Percentiles rank a stretch among this genome's conserved stretches.
phyloP scores from a whole-genome alignment of 2,329 filamentous ascomycete species.

The Fusarium sp. region DNA sequence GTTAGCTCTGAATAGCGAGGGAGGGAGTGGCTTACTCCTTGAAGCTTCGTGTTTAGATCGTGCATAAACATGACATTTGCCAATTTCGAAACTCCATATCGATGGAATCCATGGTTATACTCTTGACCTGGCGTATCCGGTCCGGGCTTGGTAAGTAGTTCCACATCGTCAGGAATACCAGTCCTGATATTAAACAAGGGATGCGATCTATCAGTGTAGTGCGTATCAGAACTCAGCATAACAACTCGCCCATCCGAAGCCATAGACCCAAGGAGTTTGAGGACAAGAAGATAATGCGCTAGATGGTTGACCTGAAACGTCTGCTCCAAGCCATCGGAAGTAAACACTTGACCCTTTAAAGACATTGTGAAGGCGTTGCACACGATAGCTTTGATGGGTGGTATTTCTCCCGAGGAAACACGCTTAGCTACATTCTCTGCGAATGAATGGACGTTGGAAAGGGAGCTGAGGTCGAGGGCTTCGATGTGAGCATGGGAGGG shows the following conservation, averaged over 20 bases:
- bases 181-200: conserved; percentile 31
- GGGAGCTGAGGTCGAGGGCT: conserved; percentile 29
- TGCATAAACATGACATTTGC: conserved; percentile 48
- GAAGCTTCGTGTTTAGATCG: conserved; percentile 36
- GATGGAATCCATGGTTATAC: conserved; percentile 42
- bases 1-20: neutral
- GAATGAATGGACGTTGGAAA: conserved; percentile 22
- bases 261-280: conserved; percentile 41
- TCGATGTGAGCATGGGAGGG: conserved; percentile 19
- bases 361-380: conserved; percentile 43
- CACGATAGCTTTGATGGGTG: conserved; percentile 34
- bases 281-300: conserved; percentile 41
- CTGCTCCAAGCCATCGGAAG: conserved; percentile 31
- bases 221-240: conserved; percentile 29
- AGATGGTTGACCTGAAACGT: conserved; percentile 43
- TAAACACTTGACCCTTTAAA: conserved; percentile 16
- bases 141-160: conserved; percentile 11
- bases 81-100: conserved; percentile 42
- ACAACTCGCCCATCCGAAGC: conserved; percentile 20
- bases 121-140: conserved; percentile 24
- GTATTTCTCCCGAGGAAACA: conserved; percentile 11
- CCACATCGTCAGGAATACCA: conserved; percentile 20
- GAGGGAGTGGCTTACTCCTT: neutral
- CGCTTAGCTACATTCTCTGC: conserved; percentile 4
- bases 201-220: conserved; percentile 32